These are phyloP conservation scores for Yamadazyma trypodendri DNA, from an alignment of 1,139 yeast species.

Conservation along the genomic window DNA sequence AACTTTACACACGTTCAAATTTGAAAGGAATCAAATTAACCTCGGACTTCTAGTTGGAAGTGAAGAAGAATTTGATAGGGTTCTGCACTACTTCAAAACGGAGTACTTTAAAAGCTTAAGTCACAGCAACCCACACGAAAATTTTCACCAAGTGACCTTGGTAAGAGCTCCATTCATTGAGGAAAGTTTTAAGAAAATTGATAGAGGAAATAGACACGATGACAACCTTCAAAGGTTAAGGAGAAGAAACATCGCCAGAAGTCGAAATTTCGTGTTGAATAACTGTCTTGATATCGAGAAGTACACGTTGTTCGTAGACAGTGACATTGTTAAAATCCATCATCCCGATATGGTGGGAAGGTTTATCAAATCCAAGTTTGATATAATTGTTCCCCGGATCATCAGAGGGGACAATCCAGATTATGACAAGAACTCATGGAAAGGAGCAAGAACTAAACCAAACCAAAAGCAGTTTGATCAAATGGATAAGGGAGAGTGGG, in stretches of 20 bases:
- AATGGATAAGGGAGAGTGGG: constrained; percentile 33
- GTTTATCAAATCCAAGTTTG: constrained; percentile 34
- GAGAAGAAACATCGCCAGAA: constrained; percentile 33
- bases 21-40: constrained; percentile 20
- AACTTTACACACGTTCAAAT: constrained; percentile 20
- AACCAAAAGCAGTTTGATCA: constrained; percentile 27
- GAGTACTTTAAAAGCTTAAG: constrained; percentile 12
- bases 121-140: constrained; percentile 2
- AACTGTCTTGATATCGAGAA: constrained; percentile 28
- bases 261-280: constrained; percentile 35
- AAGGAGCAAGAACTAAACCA: constrained; percentile 42
- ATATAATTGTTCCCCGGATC: constrained; percentile 44
- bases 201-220: constrained; percentile 28
- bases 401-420: constrained; percentile 24
- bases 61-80: constrained; percentile 22
- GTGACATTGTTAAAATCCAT: constrained; percentile 37
- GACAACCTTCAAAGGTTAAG: constrained; percentile 31
- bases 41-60: constrained; percentile 31
- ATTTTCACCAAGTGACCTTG: constrained; percentile 24
- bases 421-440: constrained; percentile 50
- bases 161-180: constrained; percentile 35
- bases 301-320: constrained; percentile 44
- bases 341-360: constrained; percentile 25
- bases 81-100: constrained; percentile 17
- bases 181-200: constrained; percentile 17